Base-by-base conservation (phyloP, 2,329 filamentous ascomycete species). In the Fonsecaea pedrosoi region DNA sequence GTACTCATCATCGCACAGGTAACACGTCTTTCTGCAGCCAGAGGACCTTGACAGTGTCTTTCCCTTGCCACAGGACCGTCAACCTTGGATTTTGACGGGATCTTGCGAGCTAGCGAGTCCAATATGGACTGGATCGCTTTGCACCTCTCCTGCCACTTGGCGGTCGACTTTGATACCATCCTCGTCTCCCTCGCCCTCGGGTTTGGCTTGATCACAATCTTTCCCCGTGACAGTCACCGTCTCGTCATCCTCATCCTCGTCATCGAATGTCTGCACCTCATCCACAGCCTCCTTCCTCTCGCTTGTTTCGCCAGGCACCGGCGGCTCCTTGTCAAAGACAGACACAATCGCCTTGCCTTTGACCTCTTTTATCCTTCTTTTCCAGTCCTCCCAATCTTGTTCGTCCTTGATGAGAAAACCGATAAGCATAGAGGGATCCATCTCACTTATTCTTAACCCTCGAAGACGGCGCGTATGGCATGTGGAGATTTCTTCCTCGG, bases 341-440 rank as follows among this genome's bases (percentile, higher is more conserved):
- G 94, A 92, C 57, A 98, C 90, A 60, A 99, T 92, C 6, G 89
- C 84, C 77, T 96, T 97, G 25, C 92, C 91, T 73, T 91, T 88
- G 8, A 91, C 88, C 72, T 90, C 87, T 72, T 87, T 87, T 2
- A 96, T 85, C n/a, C 87, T 86, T 66, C 86, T 83, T 74, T 92
- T 90, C 94, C 94, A 98, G 61, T 87, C 85, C 45, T 85, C 81
- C 90, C 94, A 98, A 72, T 99, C 95, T 53, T 89, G 85, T 73
- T 94, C 89, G 65, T 91, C 87, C 48, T 85, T 86, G 69, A 99
- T 93, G 40, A 99, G 81, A 74, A 98, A 98, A 4, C 92, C 94
- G 71, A 99, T 92, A 50, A 99, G 82, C 95, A 99, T 99, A 75
- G 93, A 97, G 0, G 95, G 95, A 74, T 99, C 95, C 92, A 99